These are phyloP conservation scores for Nothophoma quercina DNA, from an alignment of 2,329 filamentous ascomycete species.

Conservation along the genomic window DNA sequence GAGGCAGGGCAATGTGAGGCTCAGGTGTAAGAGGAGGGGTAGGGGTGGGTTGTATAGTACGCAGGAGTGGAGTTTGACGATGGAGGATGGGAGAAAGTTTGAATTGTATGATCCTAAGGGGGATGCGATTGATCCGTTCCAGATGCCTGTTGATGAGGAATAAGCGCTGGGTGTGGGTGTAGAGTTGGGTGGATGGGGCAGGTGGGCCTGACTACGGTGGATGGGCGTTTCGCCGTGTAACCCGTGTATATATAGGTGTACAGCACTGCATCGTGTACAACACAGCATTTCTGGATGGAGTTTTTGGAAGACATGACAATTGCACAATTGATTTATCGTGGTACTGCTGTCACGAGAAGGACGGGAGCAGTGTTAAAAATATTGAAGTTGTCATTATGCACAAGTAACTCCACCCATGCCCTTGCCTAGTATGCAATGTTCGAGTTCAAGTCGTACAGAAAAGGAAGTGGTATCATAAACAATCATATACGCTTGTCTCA, in stretches of 20 bases:
- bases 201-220: not conserved
- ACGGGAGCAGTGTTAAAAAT: not conserved
- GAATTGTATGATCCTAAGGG: slow-evolving; percentile 74
- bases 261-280: slow-evolving; percentile 18
- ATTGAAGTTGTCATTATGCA: slow-evolving; percentile 16
- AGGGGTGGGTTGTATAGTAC: slow-evolving; percentile 81
- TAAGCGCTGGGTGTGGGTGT: not conserved
- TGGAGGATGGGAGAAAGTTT: slow-evolving; percentile 70
- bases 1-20: slow-evolving; percentile 75
- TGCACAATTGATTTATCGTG: no score
- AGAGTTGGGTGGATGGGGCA: not conserved
- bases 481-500: slow-evolving; percentile 12
- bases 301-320: not conserved
- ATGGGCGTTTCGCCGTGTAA: slow-evolving; percentile 16
- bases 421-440: slow-evolving; percentile 1
- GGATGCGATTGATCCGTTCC: slow-evolving; percentile 69
- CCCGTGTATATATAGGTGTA: slow-evolving; percentile 26
- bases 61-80: slow-evolving; percentile 85
- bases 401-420: slow-evolving; percentile 1
- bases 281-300: not conserved
- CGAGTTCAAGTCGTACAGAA: slow-evolving; percentile 7
- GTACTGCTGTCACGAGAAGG: not conserved
- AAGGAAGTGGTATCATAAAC: slow-evolving; percentile 46
- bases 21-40: slow-evolving; percentile 76
- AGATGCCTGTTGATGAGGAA: slow-evolving; percentile 36